These are phyloP conservation scores for Ambrosia trifida DNA, from an alignment of 129 eudicot genomes.

Conservation along the genomic window DNA sequence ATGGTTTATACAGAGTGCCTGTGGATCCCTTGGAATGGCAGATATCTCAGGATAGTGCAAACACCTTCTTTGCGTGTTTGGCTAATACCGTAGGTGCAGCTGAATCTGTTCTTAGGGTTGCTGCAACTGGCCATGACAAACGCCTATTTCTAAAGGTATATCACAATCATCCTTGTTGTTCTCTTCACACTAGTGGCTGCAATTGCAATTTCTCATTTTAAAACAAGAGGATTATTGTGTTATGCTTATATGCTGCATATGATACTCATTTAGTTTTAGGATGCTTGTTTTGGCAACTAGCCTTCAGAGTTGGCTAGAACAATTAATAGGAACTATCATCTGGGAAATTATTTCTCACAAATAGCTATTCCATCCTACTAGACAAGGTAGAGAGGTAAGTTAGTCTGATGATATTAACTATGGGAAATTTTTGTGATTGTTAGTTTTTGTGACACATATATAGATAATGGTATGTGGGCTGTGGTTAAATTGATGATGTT, in stretches of 20 bases:
- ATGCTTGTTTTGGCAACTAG: neutral
- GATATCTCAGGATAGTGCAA: conserved; percentile 93
- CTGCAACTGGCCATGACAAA: conserved; percentile 97
- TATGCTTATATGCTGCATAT: conserved; percentile 3
- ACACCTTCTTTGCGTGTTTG: conserved; percentile 70
- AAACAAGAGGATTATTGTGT: neutral
- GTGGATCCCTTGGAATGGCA: conserved; percentile 78
- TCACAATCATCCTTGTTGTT: neutral
- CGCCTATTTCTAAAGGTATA: conserved; percentile 81
- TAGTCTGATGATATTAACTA: too few species aligned
- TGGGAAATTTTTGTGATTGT: neutral
- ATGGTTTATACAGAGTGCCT: conserved; percentile 57
- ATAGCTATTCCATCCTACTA: neutral
- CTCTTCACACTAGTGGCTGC: neutral
- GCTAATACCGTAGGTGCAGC: conserved; percentile 98
- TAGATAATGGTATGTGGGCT: neutral
- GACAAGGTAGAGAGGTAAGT: conserved; percentile 6
- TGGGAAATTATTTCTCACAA: neutral
- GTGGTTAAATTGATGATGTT: too few species aligned
- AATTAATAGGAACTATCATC: neutral
- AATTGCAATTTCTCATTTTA: neutral
- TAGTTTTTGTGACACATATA: conserved; percentile 5
- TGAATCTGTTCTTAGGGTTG: conserved; percentile 94
- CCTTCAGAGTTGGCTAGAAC: neutral
- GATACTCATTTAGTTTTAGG: conserved; percentile 8